Percentiles rank a stretch among this genome's conserved stretches.
Conservation (phyloP, 257 asterid species). For the Salvia rosmarinus region DNA sequence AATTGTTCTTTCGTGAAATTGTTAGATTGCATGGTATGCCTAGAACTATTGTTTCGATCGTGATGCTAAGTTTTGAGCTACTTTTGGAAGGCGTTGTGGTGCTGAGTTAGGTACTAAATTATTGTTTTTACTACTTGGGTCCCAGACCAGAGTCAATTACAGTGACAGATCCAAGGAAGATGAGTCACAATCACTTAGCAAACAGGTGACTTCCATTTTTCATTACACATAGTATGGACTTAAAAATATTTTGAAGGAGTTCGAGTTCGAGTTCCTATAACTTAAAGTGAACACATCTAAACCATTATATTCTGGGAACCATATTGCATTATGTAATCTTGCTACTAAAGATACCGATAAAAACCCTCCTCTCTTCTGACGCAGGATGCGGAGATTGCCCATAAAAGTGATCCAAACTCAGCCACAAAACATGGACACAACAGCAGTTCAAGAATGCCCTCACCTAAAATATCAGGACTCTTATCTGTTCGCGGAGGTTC, state of each 20-base stretch:
- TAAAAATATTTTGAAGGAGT: background rate
- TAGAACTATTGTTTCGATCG: too few species aligned
- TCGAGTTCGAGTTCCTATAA: background rate
- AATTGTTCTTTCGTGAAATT: too few species aligned
- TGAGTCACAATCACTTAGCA: conserved; percentile 25
- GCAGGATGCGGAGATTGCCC: conserved; percentile 28
- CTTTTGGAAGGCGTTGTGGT: too few species aligned
- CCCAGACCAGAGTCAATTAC: conserved; percentile 5
- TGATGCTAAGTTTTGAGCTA: too few species aligned
- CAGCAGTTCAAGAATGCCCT: conserved; percentile 26
- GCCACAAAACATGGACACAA: conserved; percentile 25
- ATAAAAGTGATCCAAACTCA: conserved; percentile 24
- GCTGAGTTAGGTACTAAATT: too few species aligned
- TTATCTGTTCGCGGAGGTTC: conserved; percentile 29
- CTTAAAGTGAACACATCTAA: background rate
- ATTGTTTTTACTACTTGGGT: too few species aligned
- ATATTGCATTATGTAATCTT: background rate
- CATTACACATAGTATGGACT: background rate
- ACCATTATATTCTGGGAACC: conserved; percentile 4
- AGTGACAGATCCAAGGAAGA: conserved; percentile 26
- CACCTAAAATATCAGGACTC: conserved; percentile 27
- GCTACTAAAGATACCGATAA: conserved; percentile 13
- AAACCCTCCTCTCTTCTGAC: background rate
- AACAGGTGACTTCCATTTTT: conserved; percentile 40
- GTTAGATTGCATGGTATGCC: too few species aligned